Base-by-base conservation (phyloP, 805 yeast species). In the Wickerhamomyces mucosus region DNA sequence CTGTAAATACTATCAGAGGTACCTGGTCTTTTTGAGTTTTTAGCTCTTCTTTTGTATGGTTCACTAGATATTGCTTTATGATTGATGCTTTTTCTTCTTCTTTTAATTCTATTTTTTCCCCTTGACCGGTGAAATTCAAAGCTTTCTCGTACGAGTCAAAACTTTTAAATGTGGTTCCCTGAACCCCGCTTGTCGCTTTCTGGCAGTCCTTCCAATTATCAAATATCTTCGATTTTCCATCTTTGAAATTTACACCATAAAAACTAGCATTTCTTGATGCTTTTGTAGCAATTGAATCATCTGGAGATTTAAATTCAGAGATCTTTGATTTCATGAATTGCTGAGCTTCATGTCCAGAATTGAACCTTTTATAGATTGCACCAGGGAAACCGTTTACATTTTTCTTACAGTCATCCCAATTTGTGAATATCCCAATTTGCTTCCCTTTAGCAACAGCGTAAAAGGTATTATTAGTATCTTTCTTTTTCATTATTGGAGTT, bases 391-490 rank as follows among this genome's bases (percentile, higher is more conserved):
- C 82, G 4, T 43, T 40, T 1, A 75, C 79, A 26, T 71, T 66
- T 0, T 38, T 33, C 31, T 63, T 56, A 38, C 77, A 72, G 2
- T 61, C 68, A 2, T 48, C 45, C 95, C 95, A 83, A 19, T 47
- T 50, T 11, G 33, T 40, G 50, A 55, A 82, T 1, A 83, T 57
- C 0, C 94, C 94, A 2, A 54, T 43, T 3, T 35, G 35, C 12
- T 70, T 52, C 3, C 82, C 82, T 9, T 53, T 56, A 14, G 51
- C 57, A 4, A 74, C 78, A 1, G 77, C 78, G 39, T 74, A 74
- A 12, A 4, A 21, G 10, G 31, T 6, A 6, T 15, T 7, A 5
- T 13, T 18, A 11, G 5, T 16, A 6, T 15, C 17, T 16, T 26
- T 17, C 7, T 16, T 13, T 16, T 8, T 28, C 7, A 19, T 6